These are phyloP conservation scores for Agrostemma githago DNA, from an alignment of 148 eudicot species.

Conservation along the genomic window DNA sequence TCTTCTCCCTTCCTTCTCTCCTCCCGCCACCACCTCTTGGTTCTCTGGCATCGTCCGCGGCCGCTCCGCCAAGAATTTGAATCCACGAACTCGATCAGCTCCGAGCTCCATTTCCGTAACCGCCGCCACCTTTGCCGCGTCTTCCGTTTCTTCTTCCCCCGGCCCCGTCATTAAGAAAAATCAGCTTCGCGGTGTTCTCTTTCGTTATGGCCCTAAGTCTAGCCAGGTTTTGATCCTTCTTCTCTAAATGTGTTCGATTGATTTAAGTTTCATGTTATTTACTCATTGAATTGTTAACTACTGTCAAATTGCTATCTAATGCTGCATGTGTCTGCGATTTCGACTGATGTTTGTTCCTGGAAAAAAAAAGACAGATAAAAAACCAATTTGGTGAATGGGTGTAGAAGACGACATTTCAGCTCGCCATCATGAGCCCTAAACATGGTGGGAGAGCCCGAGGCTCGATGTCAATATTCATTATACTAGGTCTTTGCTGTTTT, in stretches of 20 bases:
- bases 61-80: slow-evolving; percentile 22
- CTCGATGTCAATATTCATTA: slow-evolving; percentile 45
- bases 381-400: slow-evolving; percentile 1
- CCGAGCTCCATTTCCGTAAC: slow-evolving; percentile 39
- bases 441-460: slow-evolving; percentile 42
- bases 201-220: slow-evolving; percentile 80
- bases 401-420: slow-evolving; percentile 4
- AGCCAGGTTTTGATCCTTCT: slow-evolving; percentile 45
- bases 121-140: slow-evolving; percentile 58
- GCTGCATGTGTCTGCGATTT: neutral
- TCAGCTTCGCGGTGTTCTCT: slow-evolving; percentile 83
- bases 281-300: neutral
- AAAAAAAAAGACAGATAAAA: slow-evolving; percentile 16
- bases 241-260: neutral
- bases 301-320: neutral
- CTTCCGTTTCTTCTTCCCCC: slow-evolving; percentile 22
- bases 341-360: slow-evolving; percentile 13
- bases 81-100: slow-evolving; percentile 25
- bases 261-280: neutral
- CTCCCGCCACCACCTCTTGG: slow-evolving; percentile 24
- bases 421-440: slow-evolving; percentile 47
- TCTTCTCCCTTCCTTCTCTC: too few species aligned
- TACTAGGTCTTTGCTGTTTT: slow-evolving; percentile 62
- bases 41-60: slow-evolving; percentile 35
- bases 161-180: slow-evolving; percentile 60